phyloP scores from a whole-genome alignment of 177 flowering plant genomes.

The Telopea speciosissima region DNA sequence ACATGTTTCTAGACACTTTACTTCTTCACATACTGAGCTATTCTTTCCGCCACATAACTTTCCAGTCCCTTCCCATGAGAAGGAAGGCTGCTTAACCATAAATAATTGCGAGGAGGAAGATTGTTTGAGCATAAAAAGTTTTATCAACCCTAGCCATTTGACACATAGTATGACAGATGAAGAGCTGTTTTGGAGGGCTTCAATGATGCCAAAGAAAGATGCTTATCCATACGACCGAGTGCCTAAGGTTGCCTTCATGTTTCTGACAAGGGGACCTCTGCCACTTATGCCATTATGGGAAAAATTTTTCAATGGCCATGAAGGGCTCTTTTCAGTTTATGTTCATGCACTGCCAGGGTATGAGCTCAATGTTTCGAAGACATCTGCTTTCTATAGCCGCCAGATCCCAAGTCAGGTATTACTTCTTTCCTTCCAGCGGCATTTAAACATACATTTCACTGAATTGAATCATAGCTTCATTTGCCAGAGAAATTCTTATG shows the following conservation, averaged over 20 bases:
- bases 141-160: constrained; percentile 38
- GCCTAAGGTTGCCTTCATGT: constrained; percentile 80
- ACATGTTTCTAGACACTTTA: constrained; percentile 37
- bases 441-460: neutral
- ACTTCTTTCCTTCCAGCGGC: neutral
- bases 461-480: neutral
- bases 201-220: constrained; percentile 49
- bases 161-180: constrained; percentile 52
- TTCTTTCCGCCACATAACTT: constrained; percentile 18
- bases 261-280: constrained; percentile 72
- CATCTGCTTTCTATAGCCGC: constrained; percentile 57
- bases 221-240: constrained; percentile 51
- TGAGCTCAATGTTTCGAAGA: constrained; percentile 42
- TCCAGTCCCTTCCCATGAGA: neutral
- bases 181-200: constrained; percentile 78
- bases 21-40: constrained; percentile 28
- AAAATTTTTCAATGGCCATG: constrained; percentile 56
- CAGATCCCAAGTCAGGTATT: constrained; percentile 75
- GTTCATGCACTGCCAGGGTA: constrained; percentile 61
- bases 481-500: neutral
- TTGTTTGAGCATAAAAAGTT: constrained; percentile 32
- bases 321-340: constrained; percentile 50
- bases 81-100: constrained; percentile 14
- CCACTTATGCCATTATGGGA: constrained; percentile 76
- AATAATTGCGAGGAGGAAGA: constrained; percentile 26